A percentile compares a stretch with the other conserved stretches of the same genome.
phyloP scores from a whole-genome alignment of 169 alveolate genomes.

The Plasmodium falciparum region DNA sequence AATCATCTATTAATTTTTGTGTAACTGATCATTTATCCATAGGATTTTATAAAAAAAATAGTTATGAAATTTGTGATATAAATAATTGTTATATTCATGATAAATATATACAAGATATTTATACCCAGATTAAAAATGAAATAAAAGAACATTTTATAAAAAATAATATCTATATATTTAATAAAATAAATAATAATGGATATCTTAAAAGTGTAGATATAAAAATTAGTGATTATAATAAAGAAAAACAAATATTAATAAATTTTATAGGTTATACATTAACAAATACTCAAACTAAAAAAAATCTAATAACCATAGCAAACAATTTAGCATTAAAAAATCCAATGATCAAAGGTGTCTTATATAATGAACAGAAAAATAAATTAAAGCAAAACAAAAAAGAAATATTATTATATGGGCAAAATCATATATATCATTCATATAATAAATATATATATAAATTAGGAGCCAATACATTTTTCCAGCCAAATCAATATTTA shows the following conservation, averaged over 20 bases:
- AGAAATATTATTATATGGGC: conserved; percentile 59
- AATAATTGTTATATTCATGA: conserved; percentile 69
- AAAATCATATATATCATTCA: conserved; percentile 67
- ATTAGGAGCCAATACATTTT: conserved; percentile 73
- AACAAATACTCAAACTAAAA: conserved; percentile 32
- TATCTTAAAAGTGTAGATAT: conserved; percentile 73
- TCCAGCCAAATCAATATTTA: conserved; percentile 70
- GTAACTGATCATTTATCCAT: conserved; percentile 57
- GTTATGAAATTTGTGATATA: conserved; percentile 75
- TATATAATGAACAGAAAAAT: conserved; percentile 70
- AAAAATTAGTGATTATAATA: conserved; percentile 24
- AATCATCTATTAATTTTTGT: conserved; percentile 62
- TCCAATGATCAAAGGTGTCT: conserved; percentile 50
- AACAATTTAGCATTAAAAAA: conserved; percentile 34
- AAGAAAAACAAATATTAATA: conserved; percentile 57
- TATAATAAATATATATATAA: conserved; percentile 54
- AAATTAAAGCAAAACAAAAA: conserved; percentile 70
- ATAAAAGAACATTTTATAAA: conserved; percentile 58
- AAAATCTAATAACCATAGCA: conserved; percentile 33
- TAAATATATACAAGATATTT: conserved; percentile 56
- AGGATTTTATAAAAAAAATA: conserved; percentile 53
- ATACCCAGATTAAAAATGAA: conserved; percentile 67
- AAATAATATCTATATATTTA: conserved; percentile 70
- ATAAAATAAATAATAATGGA: conserved; percentile 76
- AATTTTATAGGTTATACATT: conserved; percentile 55